Conservation (phyloP, 2,329 filamentous ascomycete genomes). For the Plenodomus tracheiphilus region DNA sequence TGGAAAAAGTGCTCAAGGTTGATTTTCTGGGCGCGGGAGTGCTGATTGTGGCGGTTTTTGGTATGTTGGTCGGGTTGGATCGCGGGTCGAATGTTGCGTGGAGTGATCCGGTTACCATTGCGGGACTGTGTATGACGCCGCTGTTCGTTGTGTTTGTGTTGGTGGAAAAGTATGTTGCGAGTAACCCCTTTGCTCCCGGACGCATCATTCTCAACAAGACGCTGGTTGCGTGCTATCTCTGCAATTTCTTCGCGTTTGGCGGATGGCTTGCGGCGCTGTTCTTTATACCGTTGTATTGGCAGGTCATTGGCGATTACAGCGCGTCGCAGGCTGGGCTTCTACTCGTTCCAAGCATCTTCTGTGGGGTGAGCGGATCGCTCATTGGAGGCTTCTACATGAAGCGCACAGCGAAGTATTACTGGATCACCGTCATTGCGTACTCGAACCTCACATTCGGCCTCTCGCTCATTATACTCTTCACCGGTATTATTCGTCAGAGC, state of each 20-base stretch:
- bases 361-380: constrained; percentile 66
- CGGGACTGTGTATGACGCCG: constrained; percentile 59
- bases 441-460: constrained; percentile 57
- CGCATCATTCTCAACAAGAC: constrained; percentile 71
- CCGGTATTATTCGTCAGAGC: constrained; percentile 57
- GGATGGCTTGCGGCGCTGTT: constrained; percentile 66
- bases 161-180: constrained; percentile 68
- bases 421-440: constrained; percentile 65
- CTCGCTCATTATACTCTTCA: constrained; percentile 60
- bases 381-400: constrained; percentile 69
- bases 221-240: constrained; percentile 68
- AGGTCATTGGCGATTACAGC: constrained; percentile 67
- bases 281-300: constrained; percentile 78
- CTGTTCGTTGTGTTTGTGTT: constrained; percentile 69
- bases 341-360: constrained; percentile 67
- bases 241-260: constrained; percentile 72
- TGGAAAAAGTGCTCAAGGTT: constrained; percentile 65
- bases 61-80: constrained; percentile 71
- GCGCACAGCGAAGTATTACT: constrained; percentile 71
- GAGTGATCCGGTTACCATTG: constrained; percentile 61
- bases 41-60: constrained; percentile 67
- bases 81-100: constrained; percentile 73
- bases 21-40: constrained; percentile 73
- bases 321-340: constrained; percentile 67
- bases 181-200: constrained; percentile 73